Conservation (phyloP, 2,329 filamentous ascomycete species). For the Botrytis pseudocinerea region DNA sequence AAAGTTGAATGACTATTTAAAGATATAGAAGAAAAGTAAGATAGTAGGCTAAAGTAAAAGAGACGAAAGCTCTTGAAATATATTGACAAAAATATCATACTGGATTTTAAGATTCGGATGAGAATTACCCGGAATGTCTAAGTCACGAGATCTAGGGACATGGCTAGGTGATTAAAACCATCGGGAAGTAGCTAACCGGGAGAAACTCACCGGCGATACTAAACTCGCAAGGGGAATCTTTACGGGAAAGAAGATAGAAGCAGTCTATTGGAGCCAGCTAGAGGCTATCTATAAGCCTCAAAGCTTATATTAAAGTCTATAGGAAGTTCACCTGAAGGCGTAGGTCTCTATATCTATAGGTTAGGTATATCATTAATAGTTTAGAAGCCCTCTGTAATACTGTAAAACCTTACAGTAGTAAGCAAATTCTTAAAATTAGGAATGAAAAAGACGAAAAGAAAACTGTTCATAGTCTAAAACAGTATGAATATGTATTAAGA, state of each 20-base stretch:
- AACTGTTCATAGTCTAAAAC: not conserved
- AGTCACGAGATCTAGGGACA: not conserved
- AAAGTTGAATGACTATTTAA: rapidly evolving
- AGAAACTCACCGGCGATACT: not conserved
- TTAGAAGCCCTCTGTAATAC: rapidly evolving
- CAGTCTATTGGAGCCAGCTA: not conserved
- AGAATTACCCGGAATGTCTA: not conserved
- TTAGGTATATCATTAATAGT: too few relatives aligned
- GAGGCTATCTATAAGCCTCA: not conserved
- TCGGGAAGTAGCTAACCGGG: not conserved
- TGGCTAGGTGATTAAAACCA: not conserved
- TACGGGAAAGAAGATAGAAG: not conserved
- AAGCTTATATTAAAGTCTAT: rapidly evolving
- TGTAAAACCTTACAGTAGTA: rapidly evolving
- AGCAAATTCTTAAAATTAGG: not conserved
- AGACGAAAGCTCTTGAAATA: not conserved
- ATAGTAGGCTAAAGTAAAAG: not conserved
- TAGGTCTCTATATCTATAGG: not conserved
- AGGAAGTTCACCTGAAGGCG: rapidly evolving
- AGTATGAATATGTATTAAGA: not conserved
- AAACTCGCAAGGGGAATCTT: too few relatives aligned
- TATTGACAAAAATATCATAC: rapidly evolving
- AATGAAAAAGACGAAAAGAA: rapidly evolving
- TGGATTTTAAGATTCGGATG: not conserved
- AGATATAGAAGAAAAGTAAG: not conserved